Conservation (phyloP, 2,329 filamentous ascomycete genomes). For the Aspergillus puulaauensis region DNA sequence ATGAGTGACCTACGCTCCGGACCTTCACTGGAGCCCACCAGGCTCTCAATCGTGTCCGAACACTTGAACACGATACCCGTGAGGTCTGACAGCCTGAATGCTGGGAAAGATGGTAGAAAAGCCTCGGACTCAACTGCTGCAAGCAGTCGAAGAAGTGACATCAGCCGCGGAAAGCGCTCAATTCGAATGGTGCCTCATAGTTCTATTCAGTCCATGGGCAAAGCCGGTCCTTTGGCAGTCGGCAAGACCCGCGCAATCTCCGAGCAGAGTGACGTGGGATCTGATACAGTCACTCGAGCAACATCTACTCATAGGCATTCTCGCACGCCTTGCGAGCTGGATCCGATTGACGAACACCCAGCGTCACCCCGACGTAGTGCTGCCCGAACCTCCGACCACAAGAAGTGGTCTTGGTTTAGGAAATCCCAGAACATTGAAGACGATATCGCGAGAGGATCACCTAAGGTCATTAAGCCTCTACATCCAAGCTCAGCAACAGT, state of each 20-base stretch:
- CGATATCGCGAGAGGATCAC: constrained; percentile 13
- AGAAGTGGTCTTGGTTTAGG: constrained; percentile 51
- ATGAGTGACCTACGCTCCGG: constrained; percentile 20
- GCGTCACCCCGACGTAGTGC: constrained; percentile 30
- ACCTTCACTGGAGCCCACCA: constrained; percentile 17
- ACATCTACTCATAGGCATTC: constrained; percentile 25
- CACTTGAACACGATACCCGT: constrained; percentile 35
- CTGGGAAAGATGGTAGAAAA: constrained; percentile 5
- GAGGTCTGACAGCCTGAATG: neutral
- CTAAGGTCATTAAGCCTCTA: constrained; percentile 24
- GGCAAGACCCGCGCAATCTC: constrained; percentile 42
- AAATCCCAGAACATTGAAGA: constrained; percentile 30
- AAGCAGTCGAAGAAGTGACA: constrained; percentile 11
- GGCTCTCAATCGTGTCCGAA: constrained; percentile 54
- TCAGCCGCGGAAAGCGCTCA: constrained; percentile 40
- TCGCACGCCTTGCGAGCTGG: constrained; percentile 34
- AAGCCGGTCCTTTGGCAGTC: constrained; percentile 55
- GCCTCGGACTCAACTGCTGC: constrained; percentile 5
- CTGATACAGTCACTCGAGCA: constrained; percentile 6
- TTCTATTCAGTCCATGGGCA: constrained; percentile 44
- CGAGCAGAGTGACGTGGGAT: neutral
- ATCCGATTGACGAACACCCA: constrained; percentile 45
- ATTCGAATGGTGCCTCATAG: constrained; percentile 59
- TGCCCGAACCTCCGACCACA: constrained; percentile 28
- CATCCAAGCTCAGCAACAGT: constrained; percentile 27